Conservation (phyloP, 1,284 basidiomycete species). For the Agroathelia rolfsii region DNA sequence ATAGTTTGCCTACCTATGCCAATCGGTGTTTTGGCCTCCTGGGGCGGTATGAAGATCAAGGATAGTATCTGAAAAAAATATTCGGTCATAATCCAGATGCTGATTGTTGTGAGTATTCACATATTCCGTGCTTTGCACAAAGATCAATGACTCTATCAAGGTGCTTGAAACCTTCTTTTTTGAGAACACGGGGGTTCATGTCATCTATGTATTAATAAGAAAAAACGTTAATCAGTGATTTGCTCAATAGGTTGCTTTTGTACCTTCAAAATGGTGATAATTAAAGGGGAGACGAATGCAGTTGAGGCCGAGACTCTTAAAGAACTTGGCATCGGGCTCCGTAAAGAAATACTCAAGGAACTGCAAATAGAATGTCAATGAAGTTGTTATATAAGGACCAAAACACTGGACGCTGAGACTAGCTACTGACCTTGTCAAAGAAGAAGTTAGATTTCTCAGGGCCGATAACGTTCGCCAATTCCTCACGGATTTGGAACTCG, state of each 20-base stretch:
- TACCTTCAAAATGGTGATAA: conserved; percentile 59
- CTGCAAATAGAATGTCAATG: conserved; percentile 28
- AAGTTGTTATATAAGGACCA: neutral
- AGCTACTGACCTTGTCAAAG: conserved; percentile 54
- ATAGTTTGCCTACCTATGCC: too few relatives aligned
- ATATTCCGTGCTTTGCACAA: conserved; percentile 50
- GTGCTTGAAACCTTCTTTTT: conserved; percentile 51
- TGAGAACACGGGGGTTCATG: conserved; percentile 53
- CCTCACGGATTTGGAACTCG: conserved; percentile 58
- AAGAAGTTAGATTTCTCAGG: conserved; percentile 63
- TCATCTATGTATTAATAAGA: conserved; percentile 32
- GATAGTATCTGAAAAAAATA: neutral
- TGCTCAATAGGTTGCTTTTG: too few relatives aligned
- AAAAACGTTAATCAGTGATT: neutral
- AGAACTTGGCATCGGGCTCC: conserved; percentile 61
- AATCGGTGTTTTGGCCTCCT: conserved; percentile 53
- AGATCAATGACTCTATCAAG: conserved; percentile 48
- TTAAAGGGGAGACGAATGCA: conserved; percentile 61
- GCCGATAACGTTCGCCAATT: conserved; percentile 55
- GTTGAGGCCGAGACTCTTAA: conserved; percentile 60
- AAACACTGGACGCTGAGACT: neutral
- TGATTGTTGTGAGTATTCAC: conserved; percentile 43
- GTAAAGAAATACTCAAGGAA: conserved; percentile 71
- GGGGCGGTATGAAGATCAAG: too few relatives aligned
- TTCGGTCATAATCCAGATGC: conserved; percentile 12